phyloP scores from a whole-genome alignment of 768 basidiomycete species.

The Boletus eberwhitei region DNA sequence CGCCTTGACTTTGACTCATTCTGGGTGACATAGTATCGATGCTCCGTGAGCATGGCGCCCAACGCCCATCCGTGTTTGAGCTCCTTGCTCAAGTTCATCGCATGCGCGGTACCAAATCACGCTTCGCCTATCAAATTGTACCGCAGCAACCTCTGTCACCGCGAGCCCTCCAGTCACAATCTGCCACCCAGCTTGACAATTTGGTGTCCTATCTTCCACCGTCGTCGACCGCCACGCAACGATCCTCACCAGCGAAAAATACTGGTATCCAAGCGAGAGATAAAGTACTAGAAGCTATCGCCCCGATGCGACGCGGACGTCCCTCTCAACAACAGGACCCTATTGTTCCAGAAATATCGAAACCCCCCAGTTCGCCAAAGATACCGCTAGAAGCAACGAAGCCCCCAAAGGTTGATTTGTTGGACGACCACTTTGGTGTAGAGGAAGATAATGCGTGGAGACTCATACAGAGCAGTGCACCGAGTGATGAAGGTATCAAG shows the following conservation, averaged over 20 bases:
- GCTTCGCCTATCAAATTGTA: slow-evolving; percentile 64
- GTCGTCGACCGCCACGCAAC: slow-evolving; percentile 15
- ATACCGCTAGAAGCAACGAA: slow-evolving; percentile 12
- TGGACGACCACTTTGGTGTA: slow-evolving; percentile 34
- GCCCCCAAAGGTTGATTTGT: slow-evolving; percentile 29
- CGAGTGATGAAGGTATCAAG: slow-evolving; percentile 10
- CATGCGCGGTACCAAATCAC: slow-evolving; percentile 83
- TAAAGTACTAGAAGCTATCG: slow-evolving; percentile 75
- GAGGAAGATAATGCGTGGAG: slow-evolving; percentile 53
- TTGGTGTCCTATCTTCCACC: slow-evolving; percentile 39
- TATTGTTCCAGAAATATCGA: slow-evolving; percentile 34
- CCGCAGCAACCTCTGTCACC: slow-evolving; percentile 46
- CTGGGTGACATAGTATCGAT: slow-evolving; percentile 62
- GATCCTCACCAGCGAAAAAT: slow-evolving; percentile 26
- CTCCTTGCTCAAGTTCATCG: slow-evolving; percentile 78
- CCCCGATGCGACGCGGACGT: slow-evolving; percentile 73
- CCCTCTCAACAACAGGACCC: slow-evolving; percentile 38
- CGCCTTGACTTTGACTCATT: slow-evolving; percentile 8
- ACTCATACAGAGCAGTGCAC: slow-evolving; percentile 28
- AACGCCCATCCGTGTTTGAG: slow-evolving; percentile 87
- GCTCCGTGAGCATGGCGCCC: slow-evolving; percentile 86
- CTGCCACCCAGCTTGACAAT: slow-evolving; percentile 33
- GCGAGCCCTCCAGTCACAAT: slow-evolving; percentile 31
- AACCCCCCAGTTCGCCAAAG: slow-evolving; percentile 22
- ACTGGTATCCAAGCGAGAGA: slow-evolving; percentile 69